Evolutionary conservation across 768 basidiomycete genomes (phyloP).

Genomic region (Tricholoma furcatifolium): DNA sequence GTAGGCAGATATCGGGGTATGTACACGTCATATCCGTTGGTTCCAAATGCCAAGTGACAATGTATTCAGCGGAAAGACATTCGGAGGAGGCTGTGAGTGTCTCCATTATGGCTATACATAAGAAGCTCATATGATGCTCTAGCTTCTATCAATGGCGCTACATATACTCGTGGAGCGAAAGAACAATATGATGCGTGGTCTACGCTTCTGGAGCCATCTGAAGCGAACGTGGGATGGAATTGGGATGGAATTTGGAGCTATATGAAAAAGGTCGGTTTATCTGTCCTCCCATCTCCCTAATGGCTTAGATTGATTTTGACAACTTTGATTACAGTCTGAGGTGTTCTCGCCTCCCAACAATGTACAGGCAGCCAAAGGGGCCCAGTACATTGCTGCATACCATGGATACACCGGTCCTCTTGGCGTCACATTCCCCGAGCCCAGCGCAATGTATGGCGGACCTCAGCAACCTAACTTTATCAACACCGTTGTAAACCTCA

Average conservation of each 20-base stretch:
- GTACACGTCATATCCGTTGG: slow-evolving; percentile 6
- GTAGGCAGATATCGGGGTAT: slow-evolving; percentile 38
- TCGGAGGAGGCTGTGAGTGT: slow-evolving; percentile 39
- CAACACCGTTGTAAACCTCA: slow-evolving; percentile 42
- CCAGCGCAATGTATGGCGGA: slow-evolving; percentile 50
- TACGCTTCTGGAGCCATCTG: slow-evolving; percentile 35
- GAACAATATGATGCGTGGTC: slow-evolving; percentile 46
- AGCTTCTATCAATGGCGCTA: slow-evolving; percentile 49
- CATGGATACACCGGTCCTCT: slow-evolving; percentile 55
- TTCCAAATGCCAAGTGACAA: no score
- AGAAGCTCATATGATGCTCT: background rate
- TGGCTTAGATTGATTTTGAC: background rate
- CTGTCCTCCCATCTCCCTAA: background rate
- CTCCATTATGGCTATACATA: background rate
- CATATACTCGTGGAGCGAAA: slow-evolving; percentile 41
- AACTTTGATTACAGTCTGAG: slow-evolving; percentile 35
- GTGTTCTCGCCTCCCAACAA: slow-evolving; percentile 45
- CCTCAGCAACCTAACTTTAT: slow-evolving; percentile 52
- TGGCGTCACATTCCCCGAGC: slow-evolving; percentile 48
- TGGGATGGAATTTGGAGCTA: slow-evolving; percentile 42
- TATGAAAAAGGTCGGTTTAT: slow-evolving; percentile 43
- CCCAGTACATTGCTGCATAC: slow-evolving; percentile 43
- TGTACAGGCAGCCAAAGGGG: slow-evolving; percentile 44
- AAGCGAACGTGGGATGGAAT: slow-evolving; percentile 45
- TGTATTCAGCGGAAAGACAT: slow-evolving; percentile 40